These are phyloP conservation scores for Nyssa sinensis DNA, from an alignment of 148 eudicot species.

Conservation along the genomic window DNA sequence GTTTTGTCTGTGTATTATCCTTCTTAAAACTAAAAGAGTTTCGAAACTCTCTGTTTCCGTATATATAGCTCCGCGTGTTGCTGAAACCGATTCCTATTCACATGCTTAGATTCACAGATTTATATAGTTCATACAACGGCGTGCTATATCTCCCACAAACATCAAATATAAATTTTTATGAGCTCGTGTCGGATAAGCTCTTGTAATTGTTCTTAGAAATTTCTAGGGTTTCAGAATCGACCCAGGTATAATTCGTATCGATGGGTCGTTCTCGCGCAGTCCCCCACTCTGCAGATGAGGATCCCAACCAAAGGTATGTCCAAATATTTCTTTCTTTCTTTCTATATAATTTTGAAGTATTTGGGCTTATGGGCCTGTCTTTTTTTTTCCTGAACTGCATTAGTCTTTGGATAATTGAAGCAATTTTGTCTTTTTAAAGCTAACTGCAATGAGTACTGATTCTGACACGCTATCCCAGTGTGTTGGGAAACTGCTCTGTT, in stretches of 20 bases:
- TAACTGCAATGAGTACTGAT: too few species aligned
- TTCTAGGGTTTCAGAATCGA: constrained; percentile 18
- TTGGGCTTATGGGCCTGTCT: not conserved
- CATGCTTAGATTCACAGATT: too few species aligned
- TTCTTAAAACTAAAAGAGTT: too few species aligned
- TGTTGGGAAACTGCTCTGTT: not conserved
- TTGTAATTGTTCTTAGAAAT: not conserved
- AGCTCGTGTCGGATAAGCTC: not conserved
- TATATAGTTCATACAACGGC: too few species aligned
- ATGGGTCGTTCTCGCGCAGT: constrained; percentile 90
- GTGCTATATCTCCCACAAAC: not conserved
- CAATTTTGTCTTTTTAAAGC: not conserved
- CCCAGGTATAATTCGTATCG: not conserved
- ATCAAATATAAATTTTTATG: not conserved
- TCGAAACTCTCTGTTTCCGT: too few species aligned
- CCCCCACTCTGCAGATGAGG: constrained; percentile 58
- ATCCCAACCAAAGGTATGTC: constrained; percentile 66
- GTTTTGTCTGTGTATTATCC: too few species aligned
- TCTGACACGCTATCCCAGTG: not conserved
- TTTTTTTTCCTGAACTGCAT: not conserved
- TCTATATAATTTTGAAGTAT: too few species aligned
- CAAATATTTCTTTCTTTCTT: not conserved
- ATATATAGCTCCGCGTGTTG: too few species aligned
- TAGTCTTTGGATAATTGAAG: not conserved
- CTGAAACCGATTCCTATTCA: too few species aligned